These are phyloP conservation scores for Aphanomyces cochlioides DNA, from an alignment of 352 stramenopile species.

Conservation along the genomic window DNA sequence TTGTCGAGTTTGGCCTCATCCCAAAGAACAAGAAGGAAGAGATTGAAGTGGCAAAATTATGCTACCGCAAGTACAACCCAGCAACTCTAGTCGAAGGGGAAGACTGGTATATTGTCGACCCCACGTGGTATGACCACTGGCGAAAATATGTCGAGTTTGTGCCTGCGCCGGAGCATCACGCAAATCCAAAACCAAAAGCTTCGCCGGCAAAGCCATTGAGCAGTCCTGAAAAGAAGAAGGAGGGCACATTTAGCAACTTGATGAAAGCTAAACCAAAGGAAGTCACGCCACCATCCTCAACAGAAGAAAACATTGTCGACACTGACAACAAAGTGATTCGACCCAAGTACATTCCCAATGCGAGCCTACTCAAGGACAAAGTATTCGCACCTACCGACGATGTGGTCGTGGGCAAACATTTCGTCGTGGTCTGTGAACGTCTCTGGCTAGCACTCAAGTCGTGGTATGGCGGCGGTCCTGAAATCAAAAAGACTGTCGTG, in stretches of 20 bases:
- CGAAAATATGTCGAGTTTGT: slow-evolving; percentile 62
- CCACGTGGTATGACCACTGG: slow-evolving; percentile 84
- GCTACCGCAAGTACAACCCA: slow-evolving; percentile 73
- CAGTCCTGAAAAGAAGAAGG: slow-evolving; percentile 20
- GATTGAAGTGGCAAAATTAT: slow-evolving; percentile 60
- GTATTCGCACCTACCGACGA: slow-evolving; percentile 69
- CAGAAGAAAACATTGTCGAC: slow-evolving; percentile 50
- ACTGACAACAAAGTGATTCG: slow-evolving; percentile 74
- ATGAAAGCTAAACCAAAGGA: slow-evolving; percentile 41
- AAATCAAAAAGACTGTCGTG: slow-evolving; percentile 82
- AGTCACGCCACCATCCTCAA: slow-evolving; percentile 26
- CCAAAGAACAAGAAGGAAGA: slow-evolving; percentile 76
- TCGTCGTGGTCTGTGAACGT: slow-evolving; percentile 80
- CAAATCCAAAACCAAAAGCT: slow-evolving; percentile 14
- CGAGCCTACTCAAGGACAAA: slow-evolving; percentile 58
- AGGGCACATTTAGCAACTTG: slow-evolving; percentile 17
- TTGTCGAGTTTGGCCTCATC: slow-evolving; percentile 74
- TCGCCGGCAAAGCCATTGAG: background rate
- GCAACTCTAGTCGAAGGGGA: slow-evolving; percentile 71
- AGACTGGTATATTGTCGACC: slow-evolving; percentile 77
- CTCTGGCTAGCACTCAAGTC: slow-evolving; percentile 87
- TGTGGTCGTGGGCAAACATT: slow-evolving; percentile 77
- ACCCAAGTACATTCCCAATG: slow-evolving; percentile 83
- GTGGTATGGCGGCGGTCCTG: slow-evolving; percentile 89
- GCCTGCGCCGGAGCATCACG: background rate